A percentile compares a stretch with the other conserved stretches of the same genome.
Evolutionary conservation across 495 filamentous ascomycete species (phyloP).

Genomic region (Neurospora sp.): DNA sequence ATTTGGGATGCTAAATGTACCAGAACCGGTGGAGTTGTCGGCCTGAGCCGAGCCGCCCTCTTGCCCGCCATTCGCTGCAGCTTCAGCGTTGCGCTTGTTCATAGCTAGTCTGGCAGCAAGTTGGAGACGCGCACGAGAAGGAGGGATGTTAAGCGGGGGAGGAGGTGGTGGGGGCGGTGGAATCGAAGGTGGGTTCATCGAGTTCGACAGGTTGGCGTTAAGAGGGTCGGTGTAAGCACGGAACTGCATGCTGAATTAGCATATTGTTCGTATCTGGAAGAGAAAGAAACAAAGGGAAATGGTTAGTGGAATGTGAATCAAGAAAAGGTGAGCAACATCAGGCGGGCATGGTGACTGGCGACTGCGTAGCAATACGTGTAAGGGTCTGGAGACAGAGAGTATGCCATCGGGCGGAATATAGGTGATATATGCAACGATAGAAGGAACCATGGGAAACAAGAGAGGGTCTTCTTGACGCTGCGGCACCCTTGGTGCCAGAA

Average conservation of each 20-base stretch:
- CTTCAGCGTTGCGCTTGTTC: constrained; percentile 54
- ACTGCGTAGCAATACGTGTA: background rate
- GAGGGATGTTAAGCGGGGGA: constrained; percentile 65
- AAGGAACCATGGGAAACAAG: background rate
- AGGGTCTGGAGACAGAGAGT: background rate
- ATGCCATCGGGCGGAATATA: background rate
- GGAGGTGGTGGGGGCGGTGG: constrained; percentile 46
- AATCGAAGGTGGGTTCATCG: constrained; percentile 39
- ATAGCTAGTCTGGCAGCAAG: constrained; percentile 73
- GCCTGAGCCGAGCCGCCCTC: constrained; percentile 12
- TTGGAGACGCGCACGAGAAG: constrained; percentile 78
- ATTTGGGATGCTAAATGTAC: constrained; percentile 13
- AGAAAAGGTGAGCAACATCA: background rate
- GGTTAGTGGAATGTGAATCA: background rate
- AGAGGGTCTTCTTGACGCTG: background rate
- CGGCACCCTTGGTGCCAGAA: background rate
- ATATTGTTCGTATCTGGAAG: background rate
- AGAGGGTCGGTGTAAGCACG: constrained; percentile 40
- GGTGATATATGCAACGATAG: background rate
- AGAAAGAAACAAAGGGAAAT: background rate
- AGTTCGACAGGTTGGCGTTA: constrained; percentile 26
- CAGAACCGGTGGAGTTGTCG: constrained; percentile 16
- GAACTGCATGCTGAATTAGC: constrained; percentile 29
- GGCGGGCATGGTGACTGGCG: background rate
- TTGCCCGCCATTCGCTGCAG: constrained; percentile 22